These are phyloP conservation scores for Artemisia annua DNA, from an alignment of 129 eudicot genomes.

Conservation along the genomic window DNA sequence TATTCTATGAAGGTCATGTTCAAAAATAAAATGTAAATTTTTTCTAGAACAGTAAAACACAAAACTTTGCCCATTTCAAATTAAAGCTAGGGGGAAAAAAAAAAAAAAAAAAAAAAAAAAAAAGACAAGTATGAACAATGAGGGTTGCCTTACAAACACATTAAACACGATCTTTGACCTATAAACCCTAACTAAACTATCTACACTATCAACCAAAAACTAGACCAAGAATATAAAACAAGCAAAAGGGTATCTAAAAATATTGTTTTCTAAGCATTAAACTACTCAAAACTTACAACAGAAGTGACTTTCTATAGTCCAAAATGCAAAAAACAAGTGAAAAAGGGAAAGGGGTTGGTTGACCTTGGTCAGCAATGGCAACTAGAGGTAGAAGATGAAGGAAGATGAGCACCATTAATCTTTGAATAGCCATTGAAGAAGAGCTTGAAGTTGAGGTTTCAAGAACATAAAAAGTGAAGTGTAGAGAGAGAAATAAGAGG, in stretches of 20 bases:
- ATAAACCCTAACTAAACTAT: conserved; percentile 9
- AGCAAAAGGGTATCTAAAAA: conserved; percentile 12
- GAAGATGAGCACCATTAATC: conserved; percentile 30
- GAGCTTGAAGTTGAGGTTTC: conserved; percentile 18
- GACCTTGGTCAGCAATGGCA: conserved; percentile 54
- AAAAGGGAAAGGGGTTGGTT: conserved; percentile 12
- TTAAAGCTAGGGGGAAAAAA: no score
- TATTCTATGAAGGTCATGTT: no score
- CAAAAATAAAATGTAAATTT: no score
- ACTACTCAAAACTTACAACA: no score
- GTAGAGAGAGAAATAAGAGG: conserved; percentile 20
- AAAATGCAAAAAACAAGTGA: background rate
- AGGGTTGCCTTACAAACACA: no score
- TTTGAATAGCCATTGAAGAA: conserved; percentile 31
- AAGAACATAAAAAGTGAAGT: conserved; percentile 24
- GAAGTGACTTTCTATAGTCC: background rate
- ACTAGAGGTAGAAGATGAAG: conserved; percentile 40
- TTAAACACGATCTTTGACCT: no score
- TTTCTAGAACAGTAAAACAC: no score
- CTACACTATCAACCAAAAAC: no score
- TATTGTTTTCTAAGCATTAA: background rate
- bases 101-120: no score
- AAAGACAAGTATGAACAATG: no score
- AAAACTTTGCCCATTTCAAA: no score
- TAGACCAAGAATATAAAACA: background rate